These are phyloP conservation scores for Dendrostoma leiphaemia DNA, from an alignment of 2,329 filamentous ascomycete species.

Conservation along the genomic window DNA sequence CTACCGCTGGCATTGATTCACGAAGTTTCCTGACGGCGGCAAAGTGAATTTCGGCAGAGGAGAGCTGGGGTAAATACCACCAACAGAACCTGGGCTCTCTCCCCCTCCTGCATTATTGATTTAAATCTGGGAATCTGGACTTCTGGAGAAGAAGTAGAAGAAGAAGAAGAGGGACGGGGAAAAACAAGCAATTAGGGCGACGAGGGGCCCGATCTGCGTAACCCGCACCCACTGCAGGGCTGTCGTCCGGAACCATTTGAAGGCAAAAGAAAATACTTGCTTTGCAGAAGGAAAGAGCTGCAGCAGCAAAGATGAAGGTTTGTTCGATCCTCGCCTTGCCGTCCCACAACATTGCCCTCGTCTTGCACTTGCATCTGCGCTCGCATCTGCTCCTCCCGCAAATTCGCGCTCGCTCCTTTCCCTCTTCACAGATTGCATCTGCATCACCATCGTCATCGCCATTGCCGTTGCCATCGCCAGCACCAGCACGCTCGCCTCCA, in stretches of 20 bases:
- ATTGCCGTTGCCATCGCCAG: too few species aligned
- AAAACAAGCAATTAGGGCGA: background rate
- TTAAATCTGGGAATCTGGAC: too few species aligned
- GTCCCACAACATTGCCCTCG: background rate
- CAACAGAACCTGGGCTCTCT: background rate
- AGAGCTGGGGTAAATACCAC: too few species aligned
- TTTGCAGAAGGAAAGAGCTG: slow-evolving; percentile 2
- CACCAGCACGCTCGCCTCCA: too few species aligned
- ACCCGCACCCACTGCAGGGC: background rate
- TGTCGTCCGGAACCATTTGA: background rate
- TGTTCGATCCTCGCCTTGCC: background rate
- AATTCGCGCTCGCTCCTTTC: background rate
- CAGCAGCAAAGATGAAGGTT: slow-evolving; percentile 3
- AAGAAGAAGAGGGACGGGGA: background rate
- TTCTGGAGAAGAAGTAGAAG: background rate
- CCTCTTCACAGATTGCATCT: background rate
- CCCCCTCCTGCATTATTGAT: background rate
- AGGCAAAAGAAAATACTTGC: background rate
- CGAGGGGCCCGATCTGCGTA: background rate
- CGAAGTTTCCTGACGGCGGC: background rate
- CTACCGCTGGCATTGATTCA: background rate
- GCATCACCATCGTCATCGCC: background rate
- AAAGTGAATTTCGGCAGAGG: background rate
- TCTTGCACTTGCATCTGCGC: too few species aligned
- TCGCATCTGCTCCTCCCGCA: too few species aligned